These are phyloP conservation scores for Macrotyloma uniflorum DNA, from an alignment of 306 rosid genomes.

Conservation along the genomic window DNA sequence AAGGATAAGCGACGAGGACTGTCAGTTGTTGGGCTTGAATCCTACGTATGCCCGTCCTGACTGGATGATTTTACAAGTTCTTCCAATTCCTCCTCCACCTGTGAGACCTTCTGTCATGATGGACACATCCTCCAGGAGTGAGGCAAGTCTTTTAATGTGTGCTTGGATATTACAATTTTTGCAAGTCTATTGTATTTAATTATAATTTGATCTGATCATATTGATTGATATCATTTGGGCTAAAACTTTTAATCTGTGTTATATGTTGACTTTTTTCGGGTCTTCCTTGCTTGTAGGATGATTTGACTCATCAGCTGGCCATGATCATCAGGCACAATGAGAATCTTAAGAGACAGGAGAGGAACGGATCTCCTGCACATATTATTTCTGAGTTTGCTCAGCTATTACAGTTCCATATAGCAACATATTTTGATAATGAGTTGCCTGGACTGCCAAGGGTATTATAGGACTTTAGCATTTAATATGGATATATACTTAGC, in stretches of 20 bases:
- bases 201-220: constrained; percentile 19
- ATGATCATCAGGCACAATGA: constrained; percentile 98
- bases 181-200: constrained; percentile 13
- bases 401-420: constrained; percentile 93
- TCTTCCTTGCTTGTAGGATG: constrained; percentile 65
- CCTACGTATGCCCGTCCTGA: constrained; percentile 98
- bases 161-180: constrained; percentile 1
- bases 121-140: constrained; percentile 99
- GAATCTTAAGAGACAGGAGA: constrained; percentile 90
- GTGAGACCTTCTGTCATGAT: constrained; percentile 99
- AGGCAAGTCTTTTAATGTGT: constrained; percentile 61
- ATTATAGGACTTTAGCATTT: constrained; percentile 49
- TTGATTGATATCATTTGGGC: not conserved
- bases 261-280: constrained; percentile 28
- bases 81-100: constrained; percentile 98
- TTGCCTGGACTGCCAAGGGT: constrained; percentile 98
- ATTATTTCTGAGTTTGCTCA: constrained; percentile 97
- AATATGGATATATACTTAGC: constrained; percentile 4
- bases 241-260: not conserved
- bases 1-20: constrained; percentile 94
- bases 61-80: constrained; percentile 99
- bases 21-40: constrained; percentile 82
- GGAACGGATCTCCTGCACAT: constrained; percentile 98
- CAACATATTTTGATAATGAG: constrained; percentile 95
- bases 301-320: constrained; percentile 96